Base-by-base conservation (phyloP, 192 early-diverging fungal genomes). In the Coemansia sp. region DNA sequence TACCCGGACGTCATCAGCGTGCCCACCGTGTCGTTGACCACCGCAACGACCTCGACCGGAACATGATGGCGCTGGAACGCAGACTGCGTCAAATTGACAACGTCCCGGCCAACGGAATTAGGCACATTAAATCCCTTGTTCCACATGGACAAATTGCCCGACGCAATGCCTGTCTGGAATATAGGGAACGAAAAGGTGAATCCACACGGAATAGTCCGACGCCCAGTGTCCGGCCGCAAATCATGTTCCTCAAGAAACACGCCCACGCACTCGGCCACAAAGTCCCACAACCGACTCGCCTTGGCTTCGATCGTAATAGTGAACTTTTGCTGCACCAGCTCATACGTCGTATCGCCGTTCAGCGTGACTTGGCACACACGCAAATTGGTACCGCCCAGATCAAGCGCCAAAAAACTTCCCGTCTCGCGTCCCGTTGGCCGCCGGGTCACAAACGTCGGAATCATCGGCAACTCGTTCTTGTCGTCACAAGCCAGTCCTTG, bases 101-200 rank as follows among this genome's bases (percentile, higher is more conserved):
- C 88, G 73, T 98, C 94, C 51, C 86, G 75, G 17, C 89, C 90
- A 37, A 92, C 87, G 22, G 89, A 89, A 14, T 91, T 90, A 0
- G 85, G 69, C 49, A 87, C 76, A 32, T 82, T 79, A 63, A 97
- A 94, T 15, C 94, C 95, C 86, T 98, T 98, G 67, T 92, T 97
- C 91, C 91, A 93, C 32, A 41, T 76, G 64, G 54, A 86, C 73
- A 15, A 90, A 74, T 23, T 62, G 82, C 24, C 91, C 90, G 51
- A 87, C 85, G 73, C 87, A 86, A 70, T 90, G 85, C 51, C 86
- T 82, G 85, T 87, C 79, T 99, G 97, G 48, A 86, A 70, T 39
- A 97, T 89, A 11, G 97, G 94, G 79, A 94, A 99, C 32, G 92
- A 94, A 82, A 99, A 99, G 4, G 97, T 99, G 67, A 94, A 96